These are phyloP conservation scores for Plasmodium relictum DNA, from an alignment of 169 alveolate species.

Conservation along the genomic window DNA sequence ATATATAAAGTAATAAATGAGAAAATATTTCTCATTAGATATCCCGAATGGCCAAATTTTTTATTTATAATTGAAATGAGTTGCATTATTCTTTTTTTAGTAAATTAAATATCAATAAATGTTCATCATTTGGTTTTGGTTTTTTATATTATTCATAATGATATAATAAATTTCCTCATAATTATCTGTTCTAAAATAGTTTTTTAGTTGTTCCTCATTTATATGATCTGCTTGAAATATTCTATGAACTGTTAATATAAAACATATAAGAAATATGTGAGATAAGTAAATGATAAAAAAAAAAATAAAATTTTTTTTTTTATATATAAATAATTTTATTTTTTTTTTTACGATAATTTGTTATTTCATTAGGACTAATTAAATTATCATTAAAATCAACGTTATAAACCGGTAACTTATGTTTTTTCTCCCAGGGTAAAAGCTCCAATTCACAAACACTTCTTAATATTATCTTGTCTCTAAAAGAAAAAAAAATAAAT, in stretches of 20 bases:
- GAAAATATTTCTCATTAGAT: too few species aligned
- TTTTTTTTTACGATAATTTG: conserved; percentile 58
- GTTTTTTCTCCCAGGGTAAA: conserved; percentile 66
- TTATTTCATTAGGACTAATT: conserved; percentile 65
- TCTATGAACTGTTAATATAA: conserved; percentile 18
- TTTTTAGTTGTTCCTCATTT: conserved; percentile 51
- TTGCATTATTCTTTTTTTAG: too few species aligned
- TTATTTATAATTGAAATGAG: too few species aligned
- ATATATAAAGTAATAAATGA: too few species aligned
- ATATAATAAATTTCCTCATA: conserved; percentile 67
- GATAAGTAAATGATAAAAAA: not conserved
- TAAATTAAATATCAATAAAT: too few species aligned
- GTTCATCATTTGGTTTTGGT: conserved; percentile 28
- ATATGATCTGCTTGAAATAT: conserved; percentile 44
- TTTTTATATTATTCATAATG: conserved; percentile 49
- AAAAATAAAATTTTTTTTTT: not conserved
- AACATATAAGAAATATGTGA: not conserved
- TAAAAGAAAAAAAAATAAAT: not conserved
- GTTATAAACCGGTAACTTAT: conserved; percentile 25
- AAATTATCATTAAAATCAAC: conserved; percentile 47
- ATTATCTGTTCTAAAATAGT: conserved; percentile 40
- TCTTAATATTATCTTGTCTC: conserved; percentile 56
- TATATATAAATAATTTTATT: not conserved
- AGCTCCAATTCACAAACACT: conserved; percentile 63
- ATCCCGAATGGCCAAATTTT: too few species aligned